Evolutionary conservation across 208 protist species (phyloP).

Genomic region (Kentomonas sorsogonicus): DNA sequence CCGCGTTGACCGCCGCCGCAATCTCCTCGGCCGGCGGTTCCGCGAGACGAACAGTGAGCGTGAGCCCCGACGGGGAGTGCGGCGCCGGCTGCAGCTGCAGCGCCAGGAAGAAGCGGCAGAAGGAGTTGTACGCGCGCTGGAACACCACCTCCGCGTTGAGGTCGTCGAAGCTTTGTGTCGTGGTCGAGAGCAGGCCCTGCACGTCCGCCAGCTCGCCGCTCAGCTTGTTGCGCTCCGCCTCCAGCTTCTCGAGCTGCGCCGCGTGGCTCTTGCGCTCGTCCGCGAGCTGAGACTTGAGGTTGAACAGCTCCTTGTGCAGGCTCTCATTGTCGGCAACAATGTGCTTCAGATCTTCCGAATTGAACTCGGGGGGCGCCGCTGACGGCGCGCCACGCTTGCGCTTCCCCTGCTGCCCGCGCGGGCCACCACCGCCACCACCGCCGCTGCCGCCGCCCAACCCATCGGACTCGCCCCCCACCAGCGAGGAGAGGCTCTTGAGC

Average conservation of each 20-base stretch:
- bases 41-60: no score
- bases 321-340: constrained; percentile 6
- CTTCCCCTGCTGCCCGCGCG: no score
- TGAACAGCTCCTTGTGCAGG: constrained; percentile 2
- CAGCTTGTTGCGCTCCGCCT: neutral
- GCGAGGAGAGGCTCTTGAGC: constrained; percentile 65
- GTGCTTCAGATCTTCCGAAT: neutral
- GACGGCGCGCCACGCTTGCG: no score
- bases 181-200: neutral
- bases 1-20: no score
- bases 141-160: neutral
- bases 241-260: neutral
- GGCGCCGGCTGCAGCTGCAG: no score
- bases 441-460: constrained; percentile 4
- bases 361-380: neutral
- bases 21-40: no score
- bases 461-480: constrained; percentile 47
- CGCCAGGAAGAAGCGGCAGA: constrained; percentile 1
- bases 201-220: constrained; percentile 3
- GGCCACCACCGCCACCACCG: neutral
- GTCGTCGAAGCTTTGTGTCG: neutral
- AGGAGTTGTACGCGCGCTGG: neutral
- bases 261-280: neutral
- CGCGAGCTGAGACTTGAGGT: neutral
- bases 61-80: no score